Percentiles rank a stretch among this genome's conserved stretches.
Conservation (phyloP, 179 eudicot species). For the Nepenthes alata region DNA sequence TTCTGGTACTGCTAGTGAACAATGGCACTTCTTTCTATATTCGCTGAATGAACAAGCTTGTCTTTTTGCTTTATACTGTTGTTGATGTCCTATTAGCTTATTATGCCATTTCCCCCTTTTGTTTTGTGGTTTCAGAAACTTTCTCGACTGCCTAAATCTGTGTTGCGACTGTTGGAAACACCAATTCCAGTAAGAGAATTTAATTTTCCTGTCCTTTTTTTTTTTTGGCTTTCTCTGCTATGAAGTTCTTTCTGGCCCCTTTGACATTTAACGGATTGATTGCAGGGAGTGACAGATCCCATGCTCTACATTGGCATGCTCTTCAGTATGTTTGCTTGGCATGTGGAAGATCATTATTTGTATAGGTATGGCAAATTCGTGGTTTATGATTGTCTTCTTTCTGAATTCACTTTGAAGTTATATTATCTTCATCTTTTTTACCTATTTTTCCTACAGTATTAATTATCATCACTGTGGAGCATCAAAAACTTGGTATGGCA, state of each 20-base stretch:
- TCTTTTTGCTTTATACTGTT: neutral
- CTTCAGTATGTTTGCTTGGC: constrained; percentile 99
- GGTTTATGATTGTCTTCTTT: neutral
- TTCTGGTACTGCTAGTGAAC: too few species aligned
- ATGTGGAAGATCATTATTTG: constrained; percentile 96
- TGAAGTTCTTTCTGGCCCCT: neutral
- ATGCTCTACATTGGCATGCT: constrained; percentile 99
- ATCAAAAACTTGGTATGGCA: constrained; percentile 96
- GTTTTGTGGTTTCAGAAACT: constrained; percentile 50
- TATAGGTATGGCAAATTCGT: constrained; percentile 50
- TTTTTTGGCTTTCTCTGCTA: neutral
- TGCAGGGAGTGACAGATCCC: constrained; percentile 96
- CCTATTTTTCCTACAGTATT: constrained; percentile 43
- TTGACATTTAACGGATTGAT: constrained; percentile 5
- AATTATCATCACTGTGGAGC: constrained; percentile 99
- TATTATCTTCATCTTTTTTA: neutral
- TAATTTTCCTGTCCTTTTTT: neutral
- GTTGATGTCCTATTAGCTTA: constrained; percentile 8
- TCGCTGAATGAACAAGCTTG: neutral
- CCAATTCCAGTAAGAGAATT: constrained; percentile 57
- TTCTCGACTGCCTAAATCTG: constrained; percentile 75
- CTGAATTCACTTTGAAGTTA: neutral
- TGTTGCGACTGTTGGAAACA: constrained; percentile 68
- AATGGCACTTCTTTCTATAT: too few species aligned
- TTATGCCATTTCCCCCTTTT: neutral